Percentiles rank a stretch among this genome's conserved stretches.
Evolutionary conservation across 192 early-diverging fungal species (phyloP).

Genomic region (Dissophora globulifera): DNA sequence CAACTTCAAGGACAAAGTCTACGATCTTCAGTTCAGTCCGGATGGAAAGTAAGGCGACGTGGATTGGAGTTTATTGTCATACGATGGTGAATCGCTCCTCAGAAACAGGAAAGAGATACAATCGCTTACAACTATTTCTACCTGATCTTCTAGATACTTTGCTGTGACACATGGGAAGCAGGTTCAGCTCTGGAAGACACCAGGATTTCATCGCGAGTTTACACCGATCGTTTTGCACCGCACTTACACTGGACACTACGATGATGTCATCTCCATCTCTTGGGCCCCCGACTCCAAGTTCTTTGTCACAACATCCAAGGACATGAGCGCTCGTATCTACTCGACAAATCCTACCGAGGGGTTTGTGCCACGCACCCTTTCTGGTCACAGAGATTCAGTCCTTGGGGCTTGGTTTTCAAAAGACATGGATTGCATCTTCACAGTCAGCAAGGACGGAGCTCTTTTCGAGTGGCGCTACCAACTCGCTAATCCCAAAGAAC

Average conservation of each 20-base stretch:
- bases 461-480: conserved; percentile 81
- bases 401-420: conserved; percentile 86
- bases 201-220: conserved; percentile 92
- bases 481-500: conserved; percentile 49
- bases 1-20: conserved; percentile 85
- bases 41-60: conserved; percentile 84
- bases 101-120: no score
- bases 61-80: no score
- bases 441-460: conserved; percentile 89
- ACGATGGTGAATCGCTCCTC: no score
- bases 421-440: conserved; percentile 77
- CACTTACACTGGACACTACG: conserved; percentile 82
- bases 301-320: conserved; percentile 72
- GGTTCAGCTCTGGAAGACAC: conserved; percentile 92
- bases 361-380: conserved; percentile 77
- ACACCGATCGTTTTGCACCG: conserved; percentile 89
- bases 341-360: conserved; percentile 76
- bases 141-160: conserved; percentile 63
- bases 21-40: conserved; percentile 91
- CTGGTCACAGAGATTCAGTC: conserved; percentile 87
- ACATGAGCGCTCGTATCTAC: conserved; percentile 85
- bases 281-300: conserved; percentile 89
- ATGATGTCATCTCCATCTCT: conserved; percentile 83
- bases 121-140: no score
- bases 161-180: conserved; percentile 88